These are phyloP conservation scores for Mortierella sp. DNA, from an alignment of 371 early-diverging fungal genomes.

Conservation along the genomic window DNA sequence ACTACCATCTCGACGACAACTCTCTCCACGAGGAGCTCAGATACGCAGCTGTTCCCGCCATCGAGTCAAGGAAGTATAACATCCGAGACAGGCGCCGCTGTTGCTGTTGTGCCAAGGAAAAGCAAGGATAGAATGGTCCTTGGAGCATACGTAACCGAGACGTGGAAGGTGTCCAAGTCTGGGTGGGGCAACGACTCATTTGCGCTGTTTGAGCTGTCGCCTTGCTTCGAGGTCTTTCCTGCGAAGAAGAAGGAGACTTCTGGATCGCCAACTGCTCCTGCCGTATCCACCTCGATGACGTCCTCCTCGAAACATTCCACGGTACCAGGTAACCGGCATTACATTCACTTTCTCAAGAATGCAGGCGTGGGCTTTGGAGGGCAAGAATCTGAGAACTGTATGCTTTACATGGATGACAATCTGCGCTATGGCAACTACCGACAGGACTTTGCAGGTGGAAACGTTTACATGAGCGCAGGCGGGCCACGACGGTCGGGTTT, in stretches of 20 bases:
- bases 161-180: constrained; percentile 66
- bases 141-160: constrained; percentile 66
- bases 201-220: constrained; percentile 67
- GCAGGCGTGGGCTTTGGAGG: constrained; percentile 74
- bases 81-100: neutral
- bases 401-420: constrained; percentile 59
- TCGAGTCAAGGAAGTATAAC: too few species aligned
- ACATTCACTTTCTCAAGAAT: constrained; percentile 63
- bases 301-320: neutral
- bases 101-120: constrained; percentile 2
- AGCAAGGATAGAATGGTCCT: constrained; percentile 49
- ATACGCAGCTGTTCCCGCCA: too few species aligned
- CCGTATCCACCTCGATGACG: too few species aligned
- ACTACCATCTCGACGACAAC: too few species aligned
- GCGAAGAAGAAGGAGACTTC: too few species aligned
- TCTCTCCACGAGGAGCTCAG: too few species aligned
- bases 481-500: constrained; percentile 37
- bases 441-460: constrained; percentile 56
- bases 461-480: constrained; percentile 38
- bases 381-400: constrained; percentile 42
- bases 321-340: constrained; percentile 45
- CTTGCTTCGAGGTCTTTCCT: constrained; percentile 65
- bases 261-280: too few species aligned
- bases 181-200: constrained; percentile 67
- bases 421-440: constrained; percentile 61